Evolutionary conservation across 441 rosid genomes (phyloP), one percentile per base, ranked within the genome.

Genomic region (Erysimum pusillum): DNA sequence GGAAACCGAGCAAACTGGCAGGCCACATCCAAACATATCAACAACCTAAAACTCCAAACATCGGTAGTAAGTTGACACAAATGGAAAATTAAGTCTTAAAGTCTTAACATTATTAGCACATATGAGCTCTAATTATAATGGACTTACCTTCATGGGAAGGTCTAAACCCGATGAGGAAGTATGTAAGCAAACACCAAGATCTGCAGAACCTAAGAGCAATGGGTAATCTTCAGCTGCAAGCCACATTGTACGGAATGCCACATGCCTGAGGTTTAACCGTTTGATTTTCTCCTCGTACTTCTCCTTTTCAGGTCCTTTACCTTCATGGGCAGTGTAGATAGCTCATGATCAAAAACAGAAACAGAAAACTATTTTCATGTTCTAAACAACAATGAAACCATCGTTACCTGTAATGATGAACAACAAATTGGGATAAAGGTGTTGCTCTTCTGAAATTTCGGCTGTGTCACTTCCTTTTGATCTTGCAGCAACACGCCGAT

Each of bases 241-340:
- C 98, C 98, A 96, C 96, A 92, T 90, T 67, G 99, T 96, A 64
- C 96, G 97, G 82, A 96, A 96, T 69, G 97, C 97, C 66, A 92
- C 99, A 49, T 89, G 92, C 75, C 86, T 93, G 58, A 96, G 97
- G 79, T 90, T 86, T 71, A 91, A 74, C 44, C 88, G 78, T 82
- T 83, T 88, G 68, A 96, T 93, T 82, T 96, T 93, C 82, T 85
- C 89, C 82, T 93, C 97, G 56, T 93, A 96, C 71, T 76, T 91
- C 76, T 89, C 97, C 76, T 92, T 96, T 42, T 96, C 93, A 63
- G 98, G 98, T 49, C 99, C 97, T 83, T 91, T 93, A 76, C 97
- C 99, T 96, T 82, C 81, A 83, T 18, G 54, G 57, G 74, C 42
- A 71, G 53, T 54, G 22, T 17, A 48, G 15, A 34, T 36, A 38